These are phyloP conservation scores for Peniophora sp. DNA, from an alignment of 1,284 basidiomycete genomes.

Conservation along the genomic window DNA sequence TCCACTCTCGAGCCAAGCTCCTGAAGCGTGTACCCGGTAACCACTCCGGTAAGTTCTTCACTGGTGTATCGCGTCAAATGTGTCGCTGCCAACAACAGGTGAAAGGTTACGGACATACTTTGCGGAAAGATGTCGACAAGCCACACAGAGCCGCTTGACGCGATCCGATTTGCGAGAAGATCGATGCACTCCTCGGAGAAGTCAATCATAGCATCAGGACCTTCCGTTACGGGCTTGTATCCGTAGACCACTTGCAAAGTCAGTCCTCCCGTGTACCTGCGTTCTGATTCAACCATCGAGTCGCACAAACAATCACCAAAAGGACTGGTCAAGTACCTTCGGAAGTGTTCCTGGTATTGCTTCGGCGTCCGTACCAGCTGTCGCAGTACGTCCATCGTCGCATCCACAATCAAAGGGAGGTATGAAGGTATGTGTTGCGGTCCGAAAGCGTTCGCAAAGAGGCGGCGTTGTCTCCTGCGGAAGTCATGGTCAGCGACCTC, in stretches of 20 bases:
- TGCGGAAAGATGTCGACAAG: slow-evolving; percentile 55
- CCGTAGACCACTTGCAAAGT: slow-evolving; percentile 61
- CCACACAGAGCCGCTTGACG: slow-evolving; percentile 60
- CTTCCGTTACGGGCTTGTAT: slow-evolving; percentile 38
- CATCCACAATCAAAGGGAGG: slow-evolving; percentile 15
- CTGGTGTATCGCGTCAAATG: too few relatives aligned
- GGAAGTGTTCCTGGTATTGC: slow-evolving; percentile 30
- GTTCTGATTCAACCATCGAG: slow-evolving; percentile 21
- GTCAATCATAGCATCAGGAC: slow-evolving; percentile 46
- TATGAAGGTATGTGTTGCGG: not conserved
- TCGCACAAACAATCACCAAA: slow-evolving; percentile 31
- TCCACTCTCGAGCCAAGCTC: not conserved
- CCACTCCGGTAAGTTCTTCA: slow-evolving; percentile 7
- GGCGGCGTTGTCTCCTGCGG: slow-evolving; percentile 1
- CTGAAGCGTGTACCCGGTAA: slow-evolving; percentile 9
- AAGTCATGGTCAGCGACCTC: not conserved
- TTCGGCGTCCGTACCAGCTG: slow-evolving; percentile 58
- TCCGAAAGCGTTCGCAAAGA: not conserved
- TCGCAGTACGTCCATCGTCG: slow-evolving; percentile 53
- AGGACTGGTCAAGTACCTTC: too few relatives aligned
- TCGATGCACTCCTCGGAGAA: slow-evolving; percentile 57
- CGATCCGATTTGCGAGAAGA: slow-evolving; percentile 52
- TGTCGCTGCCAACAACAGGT: too few relatives aligned
- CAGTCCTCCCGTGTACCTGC: slow-evolving; percentile 41
- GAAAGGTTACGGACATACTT: too few relatives aligned